Base-by-base conservation (phyloP, 2,329 filamentous ascomycete genomes). In the Zalaria sp. region DNA sequence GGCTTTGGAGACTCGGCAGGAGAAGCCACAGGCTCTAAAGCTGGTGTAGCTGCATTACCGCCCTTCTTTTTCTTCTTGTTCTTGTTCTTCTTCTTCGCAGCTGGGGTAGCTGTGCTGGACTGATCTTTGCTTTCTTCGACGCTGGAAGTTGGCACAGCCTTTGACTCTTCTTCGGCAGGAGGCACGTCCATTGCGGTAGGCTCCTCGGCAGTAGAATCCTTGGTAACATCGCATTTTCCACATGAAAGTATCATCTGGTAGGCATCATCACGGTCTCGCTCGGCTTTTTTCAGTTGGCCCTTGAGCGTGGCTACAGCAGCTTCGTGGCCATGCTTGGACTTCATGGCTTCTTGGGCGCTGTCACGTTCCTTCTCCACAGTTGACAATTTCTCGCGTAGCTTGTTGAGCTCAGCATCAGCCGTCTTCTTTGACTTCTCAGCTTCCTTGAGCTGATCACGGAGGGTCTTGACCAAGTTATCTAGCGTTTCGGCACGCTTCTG, bases 21-120 rank as follows among this genome's bases (percentile, higher is more conserved):
- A 4, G 40, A 10, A 3, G 34, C 18, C 18, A 18, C 10, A 18
- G 10, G n/a, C 38, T 35, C 9, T 34, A 34, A 10, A 42, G 7
- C 26, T 34, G 29, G 34, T 9, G 35, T 8, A 35, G 49, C 42
- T 25, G 46, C 40, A 28, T 45, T 35, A 11, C 45, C 42, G 4
- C 44, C 74, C 11, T 75, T 77, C 67, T 88, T 89, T 83, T 93
- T 94, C 68, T 89, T 93, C 58, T 84, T 68, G 50, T 67, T 68
- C 49, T 55, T 84, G 49, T 87, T 93, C 60, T 84, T 88, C 62
- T 85, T 93, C 64, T 87, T 89, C 45, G 65, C 64, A 7, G 66
- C 60, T 9, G 55, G 60, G 9, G 62, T 37, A 8, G 43, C 47
- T 9, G 45, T 28, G 35, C 57, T 55, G 9, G 46, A 49, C 9